Base-by-base conservation (phyloP, 75 land plant species). In the Pinus taeda region DNA sequence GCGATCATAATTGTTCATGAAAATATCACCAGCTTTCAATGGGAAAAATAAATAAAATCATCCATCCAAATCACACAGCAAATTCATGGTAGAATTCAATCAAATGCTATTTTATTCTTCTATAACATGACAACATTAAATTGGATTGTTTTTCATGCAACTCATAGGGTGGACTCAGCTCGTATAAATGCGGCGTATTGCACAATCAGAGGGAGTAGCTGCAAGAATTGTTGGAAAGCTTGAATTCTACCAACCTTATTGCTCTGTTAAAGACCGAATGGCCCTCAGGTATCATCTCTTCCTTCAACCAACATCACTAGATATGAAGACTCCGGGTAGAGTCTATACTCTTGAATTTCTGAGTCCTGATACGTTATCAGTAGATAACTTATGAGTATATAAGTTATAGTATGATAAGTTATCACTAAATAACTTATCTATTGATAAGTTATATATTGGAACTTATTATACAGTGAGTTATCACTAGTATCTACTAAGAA, bases 161-260 rank as follows among this genome's bases (percentile, higher is more conserved):
- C 80, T 88, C 15, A 81, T 88, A 15, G 90, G 90, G 22, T 77
- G 89, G 90, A 88, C 90, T 26, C 90, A 89, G 3, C 73, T 88
- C 18, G 74, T 88, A 57, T 86, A 88, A 72, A 49, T 83, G 22
- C 83, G 83, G 55, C 24, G 49, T 42, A 81, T 88, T 57, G 55
- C 81, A 20, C 49, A 30, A 7, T 75, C 77, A 49, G 90, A 88
- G 63, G 90, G 79, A 17, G 74, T 83, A 6, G 74, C 78, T 18
- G 86, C 81, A 1, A 84, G 90, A 49, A 79, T 88, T 22, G 76
- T 87, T n/a, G 90, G 74, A 29, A 88, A 88, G 57, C 60, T 88
- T 30, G 90, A 88, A 78, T 59, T 37, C 11, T 77, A 76, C 66
- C 90, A 88, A 22, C 90, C 90, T 13, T 66, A 88, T 39, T 66